Evolutionary conservation across 352 stramenopile species (phyloP).

Genomic region (Phytophthora sp.): DNA sequence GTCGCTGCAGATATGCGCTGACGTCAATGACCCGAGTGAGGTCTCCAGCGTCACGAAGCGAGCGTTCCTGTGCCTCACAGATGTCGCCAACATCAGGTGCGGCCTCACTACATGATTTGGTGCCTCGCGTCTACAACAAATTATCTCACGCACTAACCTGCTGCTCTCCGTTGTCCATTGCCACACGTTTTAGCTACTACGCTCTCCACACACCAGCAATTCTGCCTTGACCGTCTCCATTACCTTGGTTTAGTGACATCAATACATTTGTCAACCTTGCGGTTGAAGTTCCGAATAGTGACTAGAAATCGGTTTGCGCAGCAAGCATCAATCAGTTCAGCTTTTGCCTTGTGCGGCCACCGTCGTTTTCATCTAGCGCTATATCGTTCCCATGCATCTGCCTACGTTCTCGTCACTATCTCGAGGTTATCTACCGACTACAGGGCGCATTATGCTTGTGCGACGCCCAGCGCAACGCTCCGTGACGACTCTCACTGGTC

Average conservation of each 20-base stretch:
- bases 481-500: constrained; percentile 46
- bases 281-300: constrained; percentile 40
- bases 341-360: constrained; percentile 7
- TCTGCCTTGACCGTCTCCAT: constrained; percentile 19
- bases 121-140: too few species aligned
- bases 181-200: constrained; percentile 54
- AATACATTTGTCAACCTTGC: constrained; percentile 1
- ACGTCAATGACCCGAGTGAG: constrained; percentile 19
- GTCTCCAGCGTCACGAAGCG: constrained; percentile 13
- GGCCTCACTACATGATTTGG: neutral
- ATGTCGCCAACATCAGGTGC: constrained; percentile 61
- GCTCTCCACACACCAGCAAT: constrained; percentile 35
- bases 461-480: constrained; percentile 20
- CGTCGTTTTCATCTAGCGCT: too few species aligned
- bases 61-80: constrained; percentile 55
- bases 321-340: constrained; percentile 28
- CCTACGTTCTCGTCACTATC: constrained; percentile 3
- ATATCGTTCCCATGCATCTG: constrained; percentile 4
- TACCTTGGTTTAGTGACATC: constrained; percentile 19
- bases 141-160: constrained; percentile 1
- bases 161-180: constrained; percentile 1
- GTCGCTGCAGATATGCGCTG: constrained; percentile 42
- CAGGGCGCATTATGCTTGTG: constrained; percentile 6
- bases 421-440: constrained; percentile 16
- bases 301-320: constrained; percentile 29